Conservation (phyloP, 805 yeast species). For the Cyberlindnera petersonii region DNA sequence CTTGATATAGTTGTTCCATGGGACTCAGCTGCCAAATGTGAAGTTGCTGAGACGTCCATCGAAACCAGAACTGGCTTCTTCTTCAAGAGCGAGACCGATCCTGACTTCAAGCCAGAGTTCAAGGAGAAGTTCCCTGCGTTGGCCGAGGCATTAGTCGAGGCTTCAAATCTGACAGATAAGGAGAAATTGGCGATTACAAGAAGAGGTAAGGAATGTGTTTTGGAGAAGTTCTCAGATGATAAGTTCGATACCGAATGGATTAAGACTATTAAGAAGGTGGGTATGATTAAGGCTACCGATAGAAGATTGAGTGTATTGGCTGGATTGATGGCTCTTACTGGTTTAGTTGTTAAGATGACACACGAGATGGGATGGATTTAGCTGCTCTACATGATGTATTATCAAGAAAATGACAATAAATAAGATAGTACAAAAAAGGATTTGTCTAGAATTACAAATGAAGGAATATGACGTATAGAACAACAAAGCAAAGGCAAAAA, state of each 20-base stretch:
- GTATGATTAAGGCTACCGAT: conserved; percentile 4
- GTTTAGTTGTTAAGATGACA: background rate
- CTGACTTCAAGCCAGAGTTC: conserved; percentile 47
- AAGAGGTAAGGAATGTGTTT: conserved; percentile 43
- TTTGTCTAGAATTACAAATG: no score
- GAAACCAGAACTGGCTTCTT: conserved; percentile 68
- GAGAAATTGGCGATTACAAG: conserved; percentile 40
- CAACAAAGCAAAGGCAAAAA: background rate
- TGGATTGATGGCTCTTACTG: conserved; percentile 3
- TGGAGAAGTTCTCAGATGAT: conserved; percentile 57
- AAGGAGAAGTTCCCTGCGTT: conserved; percentile 42
- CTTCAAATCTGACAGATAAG: conserved; percentile 35
- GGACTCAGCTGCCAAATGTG: conserved; percentile 31
- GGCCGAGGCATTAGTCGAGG: conserved; percentile 42
- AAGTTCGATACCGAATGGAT: conserved; percentile 56
- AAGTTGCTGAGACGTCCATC: conserved; percentile 29
- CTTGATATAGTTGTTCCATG: conserved; percentile 75
- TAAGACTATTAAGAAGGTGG: conserved; percentile 17
- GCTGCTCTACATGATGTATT: no score
- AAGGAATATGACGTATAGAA: background rate
- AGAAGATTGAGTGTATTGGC: conserved; percentile 10
- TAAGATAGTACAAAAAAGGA: no score
- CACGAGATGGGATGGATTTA: no score
- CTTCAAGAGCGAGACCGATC: conserved; percentile 67
- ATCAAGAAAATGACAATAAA: no score